A percentile compares a stretch with the other conserved stretches of the same genome.
phyloP scores from a whole-genome alignment of 768 basidiomycete species.

The Kwoniella europaea region DNA sequence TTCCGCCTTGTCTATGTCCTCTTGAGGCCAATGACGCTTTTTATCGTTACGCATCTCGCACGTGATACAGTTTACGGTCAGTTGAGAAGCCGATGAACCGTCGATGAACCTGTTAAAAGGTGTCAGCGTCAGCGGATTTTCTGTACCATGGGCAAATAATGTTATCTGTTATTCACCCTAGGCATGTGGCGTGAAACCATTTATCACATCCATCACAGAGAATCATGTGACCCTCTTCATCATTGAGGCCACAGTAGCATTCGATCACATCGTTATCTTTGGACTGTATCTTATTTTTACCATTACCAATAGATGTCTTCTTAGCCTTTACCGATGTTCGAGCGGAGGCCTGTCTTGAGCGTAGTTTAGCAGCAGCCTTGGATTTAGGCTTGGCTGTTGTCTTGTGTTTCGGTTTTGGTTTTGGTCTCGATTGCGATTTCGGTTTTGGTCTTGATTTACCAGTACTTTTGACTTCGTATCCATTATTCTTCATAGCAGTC shows the following conservation, averaged over 20 bases:
- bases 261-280: constrained; percentile 2
- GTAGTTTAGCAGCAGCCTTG: not conserved
- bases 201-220: constrained; percentile 20
- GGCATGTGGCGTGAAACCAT: constrained; percentile 27
- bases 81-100: not conserved
- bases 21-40: not conserved
- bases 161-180: constrained; percentile 21
- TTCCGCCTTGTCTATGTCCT: constrained; percentile 1
- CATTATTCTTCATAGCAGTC: not conserved
- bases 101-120: constrained; percentile 7
- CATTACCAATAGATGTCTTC: not conserved
- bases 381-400: not conserved
- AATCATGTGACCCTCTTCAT: constrained; percentile 10
- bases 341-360: not conserved
- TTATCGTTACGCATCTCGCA: constrained; percentile 15
- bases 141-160: not conserved
- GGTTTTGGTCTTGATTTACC: constrained; percentile 5
- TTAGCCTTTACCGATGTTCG: not conserved
- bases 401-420: constrained; percentile 3
- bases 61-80: constrained; percentile 5
- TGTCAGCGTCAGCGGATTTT: constrained; percentile 1
- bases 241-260: constrained; percentile 15
- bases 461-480: not conserved
- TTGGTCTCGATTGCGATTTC: constrained; percentile 5
- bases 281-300: not conserved